Conservation (phyloP, 2,329 filamentous ascomycete genomes). For the Clonostachys chloroleuca region DNA sequence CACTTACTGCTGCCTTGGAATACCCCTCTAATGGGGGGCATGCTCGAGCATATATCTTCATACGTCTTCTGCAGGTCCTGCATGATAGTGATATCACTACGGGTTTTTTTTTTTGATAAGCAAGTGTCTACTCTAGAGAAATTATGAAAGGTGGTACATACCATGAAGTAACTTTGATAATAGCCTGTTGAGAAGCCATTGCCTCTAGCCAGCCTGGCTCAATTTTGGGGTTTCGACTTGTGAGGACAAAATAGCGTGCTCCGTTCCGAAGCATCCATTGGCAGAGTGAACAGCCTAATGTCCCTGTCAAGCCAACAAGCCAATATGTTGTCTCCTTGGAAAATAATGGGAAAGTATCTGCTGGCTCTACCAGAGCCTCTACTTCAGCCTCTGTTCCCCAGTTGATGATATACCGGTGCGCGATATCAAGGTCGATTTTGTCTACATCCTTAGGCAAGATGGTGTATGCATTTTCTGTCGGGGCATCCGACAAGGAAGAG, state of each 20-base stretch:
- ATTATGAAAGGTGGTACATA: too few species aligned
- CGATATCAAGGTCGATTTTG: too few species aligned
- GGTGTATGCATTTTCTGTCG: too few species aligned
- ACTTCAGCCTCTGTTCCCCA: background rate
- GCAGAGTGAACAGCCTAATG: constrained; percentile 27
- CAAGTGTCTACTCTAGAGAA: too few species aligned
- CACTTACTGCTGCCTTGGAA: constrained; percentile 27
- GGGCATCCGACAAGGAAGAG: too few species aligned
- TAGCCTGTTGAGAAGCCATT: constrained; percentile 1
- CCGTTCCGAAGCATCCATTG: constrained; percentile 32
- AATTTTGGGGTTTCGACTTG: constrained; percentile 28
- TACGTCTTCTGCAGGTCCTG: background rate
- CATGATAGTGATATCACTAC: constrained; percentile 1
- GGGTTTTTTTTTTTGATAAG: too few species aligned
- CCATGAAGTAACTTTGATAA: background rate
- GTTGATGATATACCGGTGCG: background rate
- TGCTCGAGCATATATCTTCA: constrained; percentile 12
- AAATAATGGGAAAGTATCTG: constrained; percentile 8
- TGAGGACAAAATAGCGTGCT: constrained; percentile 27
- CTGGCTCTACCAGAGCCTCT: background rate
- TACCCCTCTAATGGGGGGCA: constrained; percentile 32
- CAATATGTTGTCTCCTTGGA: constrained; percentile 19
- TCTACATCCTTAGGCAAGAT: too few species aligned
- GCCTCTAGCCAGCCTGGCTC: constrained; percentile 16
- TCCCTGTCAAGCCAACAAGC: constrained; percentile 22